Base-by-base conservation (phyloP, 495 filamentous ascomycete genomes). In the Penicillium psychrofluorescens region DNA sequence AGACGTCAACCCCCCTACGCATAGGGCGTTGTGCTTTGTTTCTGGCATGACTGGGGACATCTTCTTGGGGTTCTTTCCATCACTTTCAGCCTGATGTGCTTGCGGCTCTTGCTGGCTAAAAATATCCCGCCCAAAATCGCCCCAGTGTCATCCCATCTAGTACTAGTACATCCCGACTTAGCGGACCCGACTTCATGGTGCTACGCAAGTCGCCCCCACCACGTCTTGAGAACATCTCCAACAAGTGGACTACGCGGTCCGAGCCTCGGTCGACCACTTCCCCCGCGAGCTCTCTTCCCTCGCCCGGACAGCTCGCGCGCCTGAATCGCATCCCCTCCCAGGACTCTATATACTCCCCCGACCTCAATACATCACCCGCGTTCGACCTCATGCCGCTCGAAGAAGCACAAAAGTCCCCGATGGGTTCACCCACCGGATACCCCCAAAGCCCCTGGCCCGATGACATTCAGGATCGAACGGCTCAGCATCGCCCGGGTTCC, bases 201-300 rank as follows among this genome's bases (percentile, higher is more conserved):
- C 55, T 72, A 54, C 65, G 68, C 49, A 72, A 72, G 56, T 59
- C 54, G 55, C 63, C 67, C 48, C 68, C 68, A 43, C 66, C 67
- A 40, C 65, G 62, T 40, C 62, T 72, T 39, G 51, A 68, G 36
- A 61, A 62, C 47, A 58, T 66, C 22, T 22, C 22, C 37, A 52
- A 50, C 34, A 61, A 66, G 59, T 49, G 59, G 41, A 58, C 58
- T 58, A 54, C 51, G 51, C 56, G 53, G 44, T 46, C 59, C 14
- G 56, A 56, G 34, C 44, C 54, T 39, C 52, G 54, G 36, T 55
- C 55, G 22, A 44, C 57, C 10, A 33, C 41, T 15, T 66, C 63
- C 8, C 56, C 63, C 29, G 43, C 57, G n/a, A 55, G 53, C 44
- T 62, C 64, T 29, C 36, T 57, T n/a, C 58, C 61, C 8, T 58